phyloP scores from a whole-genome alignment of 2,329 filamentous ascomycete genomes.

The Fusarium graminum region DNA sequence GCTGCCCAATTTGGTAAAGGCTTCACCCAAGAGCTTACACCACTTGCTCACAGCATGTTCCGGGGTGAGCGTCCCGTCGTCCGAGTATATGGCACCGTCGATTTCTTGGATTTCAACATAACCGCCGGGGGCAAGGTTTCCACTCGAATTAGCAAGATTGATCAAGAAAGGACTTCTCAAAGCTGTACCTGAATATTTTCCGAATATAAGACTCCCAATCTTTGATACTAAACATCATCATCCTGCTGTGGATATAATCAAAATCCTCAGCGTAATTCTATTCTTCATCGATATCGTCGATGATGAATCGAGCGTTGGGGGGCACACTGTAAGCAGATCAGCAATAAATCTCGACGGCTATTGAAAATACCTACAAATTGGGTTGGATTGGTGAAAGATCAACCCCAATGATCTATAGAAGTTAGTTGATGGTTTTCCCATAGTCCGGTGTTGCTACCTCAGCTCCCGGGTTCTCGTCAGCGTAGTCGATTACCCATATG shows the following conservation, averaged over 20 bases:
- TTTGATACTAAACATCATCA: slow-evolving; percentile 20
- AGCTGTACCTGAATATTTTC: slow-evolving; percentile 10
- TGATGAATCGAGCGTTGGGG: slow-evolving; percentile 12
- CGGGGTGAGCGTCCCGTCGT: slow-evolving; percentile 2
- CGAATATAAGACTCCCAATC: slow-evolving; percentile 7
- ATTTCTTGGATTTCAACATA: slow-evolving; percentile 20
- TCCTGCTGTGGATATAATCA: slow-evolving; percentile 29
- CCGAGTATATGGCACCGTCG: neutral
- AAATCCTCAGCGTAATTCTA: slow-evolving; percentile 14
- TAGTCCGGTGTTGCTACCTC: neutral
- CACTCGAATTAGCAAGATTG: fast-evolving
- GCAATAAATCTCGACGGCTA: neutral
- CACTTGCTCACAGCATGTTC: slow-evolving; percentile 5
- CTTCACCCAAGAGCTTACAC: slow-evolving; percentile 5
- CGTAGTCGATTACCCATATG: slow-evolving; percentile 30
- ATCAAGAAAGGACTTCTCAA: fast-evolving
- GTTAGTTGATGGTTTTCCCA: fast-evolving
- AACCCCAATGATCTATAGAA: neutral
- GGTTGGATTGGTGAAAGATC: slow-evolving; percentile 19
- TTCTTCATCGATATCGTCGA: slow-evolving; percentile 26
- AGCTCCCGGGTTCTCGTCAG: slow-evolving; percentile 17
- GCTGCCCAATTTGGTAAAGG: slow-evolving; percentile 6
- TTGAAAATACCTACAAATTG: neutral
- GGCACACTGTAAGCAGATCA: neutral
- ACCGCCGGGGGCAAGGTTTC: slow-evolving; percentile 2